Evolutionary conservation across 352 stramenopile genomes (phyloP), one percentile per base, ranked within the genome.

Genomic region (Pythium angustatum): DNA sequence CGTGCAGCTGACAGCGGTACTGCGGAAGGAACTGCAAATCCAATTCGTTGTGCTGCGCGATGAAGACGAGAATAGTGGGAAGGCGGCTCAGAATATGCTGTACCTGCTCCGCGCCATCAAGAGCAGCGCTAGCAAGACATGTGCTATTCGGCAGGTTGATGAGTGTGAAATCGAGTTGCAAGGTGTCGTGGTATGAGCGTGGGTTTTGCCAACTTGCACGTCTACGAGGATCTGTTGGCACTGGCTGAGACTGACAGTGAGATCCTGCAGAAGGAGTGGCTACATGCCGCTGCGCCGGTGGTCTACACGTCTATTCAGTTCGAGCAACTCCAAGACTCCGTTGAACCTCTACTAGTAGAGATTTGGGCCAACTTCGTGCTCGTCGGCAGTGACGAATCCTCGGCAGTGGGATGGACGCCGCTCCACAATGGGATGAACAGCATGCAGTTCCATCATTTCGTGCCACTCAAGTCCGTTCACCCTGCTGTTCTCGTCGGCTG

Each of bases 11-110:
- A 31, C 22, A 2, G 40, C 17, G 28, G 47, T 26, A n/a, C 41
- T 75, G 14, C 44, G 24, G n/a, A 41, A 58, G n/a, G 40, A 67
- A 15, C 44, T 34, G 7, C 41, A 44, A 8, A 51, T 78, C n/a
- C 43, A 85, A 62, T 76, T 83, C 27, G 45, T 83, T 15, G 26
- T 83, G 30, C 66, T 83, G n/a, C 64, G 77, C 3, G 69, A 71
- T 17, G 72, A 81, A 3, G 72, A 78, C 28, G 75, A 83, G 41
- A 21, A 66, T 5, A 40, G 54, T 21, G 59, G 66, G 11, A 36
- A 36, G 5, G 60, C 74, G 17, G 54, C 68, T 2, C 43, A 57
- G 28, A 78, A 69, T 53, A 70, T 81, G 30, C 52, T 77, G 17
- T 40, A 41, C 49, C 50, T 78, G 22, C 47, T 70, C 19, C 66